These are phyloP conservation scores for Trichoderma lentiforme DNA, from an alignment of 2,329 filamentous ascomycete genomes.

Conservation along the genomic window DNA sequence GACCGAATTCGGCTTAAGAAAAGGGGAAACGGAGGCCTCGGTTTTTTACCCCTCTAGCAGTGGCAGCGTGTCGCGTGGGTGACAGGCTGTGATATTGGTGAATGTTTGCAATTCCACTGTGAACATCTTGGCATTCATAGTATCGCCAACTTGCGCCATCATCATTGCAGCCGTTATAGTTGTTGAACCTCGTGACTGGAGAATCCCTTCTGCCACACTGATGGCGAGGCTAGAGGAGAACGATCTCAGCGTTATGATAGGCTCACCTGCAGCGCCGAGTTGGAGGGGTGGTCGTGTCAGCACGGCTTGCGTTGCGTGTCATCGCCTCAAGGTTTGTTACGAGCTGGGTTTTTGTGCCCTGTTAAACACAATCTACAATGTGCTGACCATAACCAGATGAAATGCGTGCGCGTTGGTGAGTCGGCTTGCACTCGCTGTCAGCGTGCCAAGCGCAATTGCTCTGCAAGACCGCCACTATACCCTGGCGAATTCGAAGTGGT, in stretches of 20 bases:
- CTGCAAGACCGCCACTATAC: not conserved
- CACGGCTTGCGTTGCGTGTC: not conserved
- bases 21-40: not conserved
- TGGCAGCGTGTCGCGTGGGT: not conserved
- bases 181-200: not conserved
- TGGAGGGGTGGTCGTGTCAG: not conserved
- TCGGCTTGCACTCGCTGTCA: not conserved
- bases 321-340: not conserved
- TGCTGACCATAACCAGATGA: not conserved
- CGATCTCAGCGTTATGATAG: not conserved
- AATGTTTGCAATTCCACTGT: not conserved
- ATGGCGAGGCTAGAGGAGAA: not conserved
- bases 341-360: not conserved
- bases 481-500: not conserved
- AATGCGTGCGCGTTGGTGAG: not conserved
- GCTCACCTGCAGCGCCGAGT: not conserved
- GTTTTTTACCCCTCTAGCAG: not conserved
- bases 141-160: not conserved
- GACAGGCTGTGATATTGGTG: not conserved
- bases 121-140: not conserved
- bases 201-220: not conserved
- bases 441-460: not conserved
- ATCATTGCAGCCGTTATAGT: not conserved
- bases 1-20: not conserved
- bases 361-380: not conserved